phyloP scores from a whole-genome alignment of 2,329 filamentous ascomycete species.

The Pseudohalonectria lignicola region DNA sequence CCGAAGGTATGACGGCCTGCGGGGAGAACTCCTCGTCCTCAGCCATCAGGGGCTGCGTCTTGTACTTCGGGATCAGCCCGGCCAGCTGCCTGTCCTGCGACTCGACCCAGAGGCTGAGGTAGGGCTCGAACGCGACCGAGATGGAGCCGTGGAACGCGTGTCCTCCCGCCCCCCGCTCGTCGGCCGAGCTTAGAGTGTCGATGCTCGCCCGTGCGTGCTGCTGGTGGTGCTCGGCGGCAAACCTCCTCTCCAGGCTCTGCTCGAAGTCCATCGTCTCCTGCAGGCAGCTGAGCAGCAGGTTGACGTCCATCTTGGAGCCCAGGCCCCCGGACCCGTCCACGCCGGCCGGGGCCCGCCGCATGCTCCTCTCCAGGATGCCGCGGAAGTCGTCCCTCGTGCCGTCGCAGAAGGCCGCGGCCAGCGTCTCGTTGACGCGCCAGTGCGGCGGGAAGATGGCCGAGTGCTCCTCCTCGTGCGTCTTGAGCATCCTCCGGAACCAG shows the following conservation, averaged over 20 bases:
- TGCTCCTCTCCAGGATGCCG: constrained; percentile 78
- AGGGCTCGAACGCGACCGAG: constrained; percentile 89
- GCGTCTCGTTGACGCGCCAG: constrained; percentile 83
- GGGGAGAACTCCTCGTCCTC: constrained; percentile 86
- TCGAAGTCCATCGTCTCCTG: constrained; percentile 98
- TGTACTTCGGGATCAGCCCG: constrained; percentile 77
- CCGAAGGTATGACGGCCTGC: constrained; percentile 82
- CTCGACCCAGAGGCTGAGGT: constrained; percentile 93
- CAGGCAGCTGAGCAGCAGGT: constrained; percentile 75
- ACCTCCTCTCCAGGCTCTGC: constrained; percentile 76
- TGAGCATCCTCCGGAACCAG: constrained; percentile 94
- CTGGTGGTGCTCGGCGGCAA: constrained; percentile 44
- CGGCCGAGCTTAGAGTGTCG: constrained; percentile 71
- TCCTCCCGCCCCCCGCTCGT: constrained; percentile 30
- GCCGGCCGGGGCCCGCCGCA: constrained; percentile 60
- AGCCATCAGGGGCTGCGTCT: constrained; percentile 66
- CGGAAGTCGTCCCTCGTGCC: constrained; percentile 94
- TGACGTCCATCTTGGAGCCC: constrained; percentile 68
- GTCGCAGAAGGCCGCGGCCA: constrained; percentile 90
- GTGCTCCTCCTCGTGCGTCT: constrained; percentile 92
- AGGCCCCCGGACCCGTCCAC: not conserved
- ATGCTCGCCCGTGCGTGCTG: constrained; percentile 66
- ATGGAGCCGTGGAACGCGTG: constrained; percentile 82
- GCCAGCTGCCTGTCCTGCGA: constrained; percentile 87
- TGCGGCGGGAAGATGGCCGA: constrained; percentile 72